These are phyloP conservation scores for Adiantum capillusveneris DNA, from an alignment of 75 land plant genomes.

Conservation along the genomic window DNA sequence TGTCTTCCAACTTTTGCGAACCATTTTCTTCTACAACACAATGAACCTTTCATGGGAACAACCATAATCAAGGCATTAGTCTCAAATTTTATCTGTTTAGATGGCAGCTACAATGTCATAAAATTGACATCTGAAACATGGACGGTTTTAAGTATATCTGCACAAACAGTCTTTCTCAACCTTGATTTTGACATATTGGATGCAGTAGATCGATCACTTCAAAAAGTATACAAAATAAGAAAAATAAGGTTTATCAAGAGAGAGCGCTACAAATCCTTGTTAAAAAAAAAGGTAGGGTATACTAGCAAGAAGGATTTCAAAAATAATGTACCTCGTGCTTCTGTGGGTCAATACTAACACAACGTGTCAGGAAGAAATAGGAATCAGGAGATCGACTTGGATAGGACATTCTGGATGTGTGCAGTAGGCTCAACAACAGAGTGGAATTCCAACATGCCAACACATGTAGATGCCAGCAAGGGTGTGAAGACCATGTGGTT, in stretches of 20 bases:
- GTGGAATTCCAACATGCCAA: slow-evolving; percentile 90
- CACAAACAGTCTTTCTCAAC: no score
- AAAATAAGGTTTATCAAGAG: no score
- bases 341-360: slow-evolving; percentile 44
- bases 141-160: no score
- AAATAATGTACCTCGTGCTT: slow-evolving; percentile 41
- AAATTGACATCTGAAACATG: no score
- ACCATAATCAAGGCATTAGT: no score
- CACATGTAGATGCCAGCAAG: slow-evolving; percentile 88
- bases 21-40: slow-evolving; percentile 48
- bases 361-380: slow-evolving; percentile 49
- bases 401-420: slow-evolving; percentile 72
- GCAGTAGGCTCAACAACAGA: slow-evolving; percentile 89
- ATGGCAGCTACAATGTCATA: no score
- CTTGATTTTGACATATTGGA: no score
- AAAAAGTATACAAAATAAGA: no score
- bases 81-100: no score
- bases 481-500: slow-evolving; percentile 99
- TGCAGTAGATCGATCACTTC: no score
- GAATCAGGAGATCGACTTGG: slow-evolving; percentile 10
- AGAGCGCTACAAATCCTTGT: no score
- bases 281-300: no score
- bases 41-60: slow-evolving; percentile 39
- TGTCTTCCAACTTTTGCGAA: slow-evolving; percentile 8
- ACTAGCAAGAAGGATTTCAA: not conserved